A percentile compares a stretch with the other conserved stretches of the same genome.
Evolutionary conservation across 208 protist species (phyloP).

Genomic region (Trypanosoma caninum): DNA sequence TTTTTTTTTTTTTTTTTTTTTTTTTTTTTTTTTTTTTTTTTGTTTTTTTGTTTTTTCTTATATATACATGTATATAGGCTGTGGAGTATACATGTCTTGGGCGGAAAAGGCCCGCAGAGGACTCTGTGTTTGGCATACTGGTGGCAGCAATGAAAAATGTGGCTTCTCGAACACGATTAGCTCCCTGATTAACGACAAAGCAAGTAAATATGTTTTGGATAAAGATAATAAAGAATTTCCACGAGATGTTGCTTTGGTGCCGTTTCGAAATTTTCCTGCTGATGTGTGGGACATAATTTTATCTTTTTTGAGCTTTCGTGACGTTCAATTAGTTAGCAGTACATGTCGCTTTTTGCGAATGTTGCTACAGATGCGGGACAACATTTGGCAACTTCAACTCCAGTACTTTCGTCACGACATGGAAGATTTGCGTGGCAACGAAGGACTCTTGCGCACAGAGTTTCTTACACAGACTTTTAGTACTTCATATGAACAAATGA

Average conservation of each 20-base stretch:
- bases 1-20: constrained; percentile 15
- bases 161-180: background rate
- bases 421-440: constrained; percentile 37
- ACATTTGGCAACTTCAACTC: constrained; percentile 67
- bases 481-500: constrained; percentile 58
- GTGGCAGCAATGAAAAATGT: background rate
- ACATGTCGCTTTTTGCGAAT: constrained; percentile 50
- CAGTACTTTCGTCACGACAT: constrained; percentile 57
- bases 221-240: background rate
- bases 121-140: background rate
- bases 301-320: constrained; percentile 21
- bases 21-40: constrained; percentile 12
- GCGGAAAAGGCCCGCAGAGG: constrained; percentile 14
- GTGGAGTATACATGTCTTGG: constrained; percentile 2
- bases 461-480: constrained; percentile 25
- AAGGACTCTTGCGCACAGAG: constrained; percentile 46
- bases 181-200: background rate
- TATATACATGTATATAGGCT: constrained; percentile 1
- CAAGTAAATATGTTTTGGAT: background rate
- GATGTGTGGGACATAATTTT: constrained; percentile 24
- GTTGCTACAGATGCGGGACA: constrained; percentile 41
- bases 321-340: constrained; percentile 29
- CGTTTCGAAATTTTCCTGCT: constrained; percentile 1
- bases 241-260: background rate
- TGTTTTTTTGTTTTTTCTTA: constrained; percentile 1